phyloP scores from a whole-genome alignment of 1,284 basidiomycete species.

The Ustilago trichophora region DNA sequence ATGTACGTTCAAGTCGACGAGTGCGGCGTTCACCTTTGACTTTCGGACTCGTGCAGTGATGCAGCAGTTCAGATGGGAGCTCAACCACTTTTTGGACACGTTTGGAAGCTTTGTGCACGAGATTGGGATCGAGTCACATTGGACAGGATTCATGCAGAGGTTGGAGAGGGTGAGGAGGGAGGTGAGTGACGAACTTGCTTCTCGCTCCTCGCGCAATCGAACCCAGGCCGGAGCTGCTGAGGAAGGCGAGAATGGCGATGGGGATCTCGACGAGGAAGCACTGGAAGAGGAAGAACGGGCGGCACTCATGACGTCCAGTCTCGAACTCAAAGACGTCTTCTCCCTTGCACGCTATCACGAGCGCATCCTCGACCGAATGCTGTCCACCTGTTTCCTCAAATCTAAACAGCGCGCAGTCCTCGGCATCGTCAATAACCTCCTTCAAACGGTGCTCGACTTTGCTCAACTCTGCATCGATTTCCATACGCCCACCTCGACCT shows the following conservation, averaged over 20 bases:
- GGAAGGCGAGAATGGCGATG: constrained; percentile 7
- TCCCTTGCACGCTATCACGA: constrained; percentile 54
- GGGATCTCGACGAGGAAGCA: constrained; percentile 29
- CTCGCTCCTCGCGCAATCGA: not conserved
- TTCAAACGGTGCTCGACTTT: constrained; percentile 43
- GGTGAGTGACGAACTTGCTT: constrained; percentile 25
- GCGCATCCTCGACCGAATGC: constrained; percentile 48
- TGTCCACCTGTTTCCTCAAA: constrained; percentile 47
- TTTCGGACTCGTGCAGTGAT: constrained; percentile 16
- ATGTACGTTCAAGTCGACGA: constrained; percentile 25
- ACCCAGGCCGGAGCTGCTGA: not conserved
- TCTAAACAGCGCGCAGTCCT: constrained; percentile 19
- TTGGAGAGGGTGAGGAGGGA: constrained; percentile 25
- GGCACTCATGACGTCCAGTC: constrained; percentile 19
- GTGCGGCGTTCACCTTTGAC: constrained; percentile 33
- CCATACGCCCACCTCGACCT: constrained; percentile 6
- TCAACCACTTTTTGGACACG: constrained; percentile 25
- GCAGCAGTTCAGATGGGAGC: constrained; percentile 34
- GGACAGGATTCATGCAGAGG: constrained; percentile 33
- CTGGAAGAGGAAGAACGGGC: constrained; percentile 28
- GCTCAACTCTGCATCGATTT: constrained; percentile 35
- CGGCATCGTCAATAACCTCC: constrained; percentile 25
- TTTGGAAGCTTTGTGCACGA: constrained; percentile 34
- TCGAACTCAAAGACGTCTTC: constrained; percentile 55
- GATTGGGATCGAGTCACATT: constrained; percentile 34